Percentiles rank a stretch among this genome's conserved stretches.
Evolutionary conservation across 495 filamentous ascomycete genomes (phyloP).

Genomic region (Aspergillus ellipticus): DNA sequence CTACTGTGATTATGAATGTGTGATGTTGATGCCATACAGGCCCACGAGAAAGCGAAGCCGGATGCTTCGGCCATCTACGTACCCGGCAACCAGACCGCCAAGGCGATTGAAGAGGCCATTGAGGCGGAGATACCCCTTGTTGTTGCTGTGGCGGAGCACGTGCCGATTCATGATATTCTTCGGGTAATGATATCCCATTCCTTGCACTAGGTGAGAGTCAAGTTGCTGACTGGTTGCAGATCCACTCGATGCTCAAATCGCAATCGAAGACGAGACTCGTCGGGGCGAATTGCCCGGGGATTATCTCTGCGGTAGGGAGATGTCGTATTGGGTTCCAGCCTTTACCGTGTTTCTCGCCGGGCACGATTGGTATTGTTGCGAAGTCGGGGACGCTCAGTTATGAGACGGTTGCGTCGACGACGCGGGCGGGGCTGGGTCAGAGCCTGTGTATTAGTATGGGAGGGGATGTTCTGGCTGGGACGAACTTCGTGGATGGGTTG

Average conservation of each 20-base stretch:
- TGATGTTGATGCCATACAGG: conserved; percentile 40
- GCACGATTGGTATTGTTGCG: conserved; percentile 75
- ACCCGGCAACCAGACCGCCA: conserved; percentile 69
- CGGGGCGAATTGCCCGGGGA: conserved; percentile 83
- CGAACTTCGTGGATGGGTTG: conserved; percentile 74
- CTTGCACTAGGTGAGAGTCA: too few relatives aligned
- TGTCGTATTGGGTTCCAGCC: conserved; percentile 90
- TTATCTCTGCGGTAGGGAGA: conserved; percentile 75
- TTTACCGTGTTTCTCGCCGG: conserved; percentile 67
- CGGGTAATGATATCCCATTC: conserved; percentile 53
- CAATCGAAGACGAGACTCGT: conserved; percentile 80
- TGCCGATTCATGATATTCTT: conserved; percentile 82
- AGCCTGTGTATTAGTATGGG: conserved; percentile 85
- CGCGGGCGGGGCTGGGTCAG: conserved; percentile 77
- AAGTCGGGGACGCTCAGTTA: conserved; percentile 90
- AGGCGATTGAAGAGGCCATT: conserved; percentile 84
- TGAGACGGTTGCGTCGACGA: conserved; percentile 81
- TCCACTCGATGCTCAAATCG: conserved; percentile 72
- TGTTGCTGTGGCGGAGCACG: conserved; percentile 88
- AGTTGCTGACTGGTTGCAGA: conserved; percentile 33
- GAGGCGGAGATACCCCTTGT: conserved; percentile 84
- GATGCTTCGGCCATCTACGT: conserved; percentile 87
- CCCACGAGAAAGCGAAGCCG: conserved; percentile 70
- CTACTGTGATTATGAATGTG: neutral
- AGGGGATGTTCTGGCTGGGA: conserved; percentile 80